These are phyloP conservation scores for Sarocladium strictum DNA, from an alignment of 2,329 filamentous ascomycete species.

Conservation along the genomic window DNA sequence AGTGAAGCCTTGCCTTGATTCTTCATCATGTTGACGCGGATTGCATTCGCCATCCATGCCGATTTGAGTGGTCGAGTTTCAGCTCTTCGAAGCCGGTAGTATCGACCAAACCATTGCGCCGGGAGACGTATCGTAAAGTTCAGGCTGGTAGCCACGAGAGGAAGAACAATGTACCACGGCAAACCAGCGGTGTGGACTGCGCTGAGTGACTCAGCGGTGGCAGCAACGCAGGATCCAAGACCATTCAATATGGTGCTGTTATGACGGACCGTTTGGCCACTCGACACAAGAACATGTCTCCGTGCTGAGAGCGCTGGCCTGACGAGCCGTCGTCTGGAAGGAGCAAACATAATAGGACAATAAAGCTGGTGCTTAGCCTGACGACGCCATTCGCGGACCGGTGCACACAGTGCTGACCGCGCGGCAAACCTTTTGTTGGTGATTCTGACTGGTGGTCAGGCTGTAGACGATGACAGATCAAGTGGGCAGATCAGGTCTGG, in stretches of 20 bases:
- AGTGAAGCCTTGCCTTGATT: neutral
- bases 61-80: conserved; percentile 23
- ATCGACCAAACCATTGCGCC: conserved; percentile 33
- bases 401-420: neutral
- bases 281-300: neutral
- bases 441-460: too few species aligned
- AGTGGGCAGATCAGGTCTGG: neutral
- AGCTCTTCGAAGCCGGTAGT: conserved; percentile 23
- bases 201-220: conserved; percentile 36
- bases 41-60: conserved; percentile 25
- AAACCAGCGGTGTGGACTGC: conserved; percentile 37
- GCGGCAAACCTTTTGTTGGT: too few species aligned
- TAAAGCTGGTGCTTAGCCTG: neutral
- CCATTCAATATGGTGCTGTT: neutral
- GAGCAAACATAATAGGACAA: neutral
- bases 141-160: conserved; percentile 42
- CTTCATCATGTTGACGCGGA: neutral
- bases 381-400: neutral
- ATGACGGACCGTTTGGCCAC: neutral
- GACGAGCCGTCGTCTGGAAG: neutral
- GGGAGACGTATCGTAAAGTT: conserved; percentile 42
- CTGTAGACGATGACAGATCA: neutral
- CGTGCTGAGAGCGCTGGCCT: neutral
- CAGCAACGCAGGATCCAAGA: conserved; percentile 21
- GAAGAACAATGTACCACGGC: conserved; percentile 50